Percentiles rank a stretch among this genome's conserved stretches.
Conservation (phyloP, 192 early-diverging fungal genomes). For the Coemansia sp. region DNA sequence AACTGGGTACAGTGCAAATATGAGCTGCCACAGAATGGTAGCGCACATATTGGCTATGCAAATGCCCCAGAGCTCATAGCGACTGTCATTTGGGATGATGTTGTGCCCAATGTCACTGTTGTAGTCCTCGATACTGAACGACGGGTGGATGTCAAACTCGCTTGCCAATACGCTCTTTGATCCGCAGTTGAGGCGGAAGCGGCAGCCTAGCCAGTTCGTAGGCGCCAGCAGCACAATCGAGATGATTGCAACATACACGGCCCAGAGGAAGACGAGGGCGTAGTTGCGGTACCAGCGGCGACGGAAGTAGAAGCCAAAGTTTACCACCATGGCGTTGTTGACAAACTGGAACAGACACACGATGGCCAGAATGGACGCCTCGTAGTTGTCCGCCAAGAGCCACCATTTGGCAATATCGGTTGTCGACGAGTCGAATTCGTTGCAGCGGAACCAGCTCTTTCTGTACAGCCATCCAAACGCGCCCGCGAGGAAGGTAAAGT, state of each 20-base stretch:
- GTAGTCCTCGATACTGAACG: conserved; percentile 55
- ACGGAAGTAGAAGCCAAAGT: conserved; percentile 69
- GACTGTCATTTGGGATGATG: conserved; percentile 58
- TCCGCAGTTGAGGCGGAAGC: conserved; percentile 77
- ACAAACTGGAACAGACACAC: conserved; percentile 70
- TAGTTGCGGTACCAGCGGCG: conserved; percentile 63
- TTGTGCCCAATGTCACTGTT: conserved; percentile 61
- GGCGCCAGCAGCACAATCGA: conserved; percentile 60
- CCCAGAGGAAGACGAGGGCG: conserved; percentile 59
- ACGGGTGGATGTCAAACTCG: conserved; percentile 28
- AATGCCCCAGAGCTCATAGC: conserved; percentile 61
- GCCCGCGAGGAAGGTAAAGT: conserved; percentile 62
- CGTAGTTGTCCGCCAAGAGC: conserved; percentile 76
- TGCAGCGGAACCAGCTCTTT: conserved; percentile 66
- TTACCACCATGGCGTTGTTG: conserved; percentile 66
- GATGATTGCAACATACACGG: conserved; percentile 52
- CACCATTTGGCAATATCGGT: conserved; percentile 73
- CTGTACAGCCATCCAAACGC: conserved; percentile 60
- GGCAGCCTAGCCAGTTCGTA: conserved; percentile 61
- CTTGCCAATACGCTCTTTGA: conserved; percentile 15
- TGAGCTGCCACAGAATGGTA: conserved; percentile 52
- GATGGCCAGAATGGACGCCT: conserved; percentile 61
- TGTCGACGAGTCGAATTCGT: conserved; percentile 67
- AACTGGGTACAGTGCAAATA: conserved; percentile 58
- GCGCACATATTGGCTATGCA: conserved; percentile 52